Evolutionary conservation across 75 land plant species (phyloP).

Genomic region (Sequoiadendron giganteum): DNA sequence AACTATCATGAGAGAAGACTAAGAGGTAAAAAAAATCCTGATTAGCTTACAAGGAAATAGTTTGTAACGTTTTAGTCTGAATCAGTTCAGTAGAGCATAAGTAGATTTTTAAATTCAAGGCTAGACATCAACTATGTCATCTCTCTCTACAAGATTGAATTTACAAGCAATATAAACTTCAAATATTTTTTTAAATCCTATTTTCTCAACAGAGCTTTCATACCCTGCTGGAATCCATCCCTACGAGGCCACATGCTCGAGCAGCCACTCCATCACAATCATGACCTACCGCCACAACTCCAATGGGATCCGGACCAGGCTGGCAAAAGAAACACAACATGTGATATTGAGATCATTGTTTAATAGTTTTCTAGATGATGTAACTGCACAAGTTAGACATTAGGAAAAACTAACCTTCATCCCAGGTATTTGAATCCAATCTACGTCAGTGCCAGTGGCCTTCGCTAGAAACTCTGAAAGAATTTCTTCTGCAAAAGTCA

Average conservation of each 20-base stretch:
- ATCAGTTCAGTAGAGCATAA: background rate
- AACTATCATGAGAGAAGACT: background rate
- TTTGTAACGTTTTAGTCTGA: background rate
- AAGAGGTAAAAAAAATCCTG: background rate
- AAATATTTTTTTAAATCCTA: background rate
- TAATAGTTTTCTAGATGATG: background rate
- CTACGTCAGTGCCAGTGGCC: constrained; percentile 60
- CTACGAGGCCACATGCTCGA: constrained; percentile 53
- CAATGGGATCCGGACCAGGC: constrained; percentile 62
- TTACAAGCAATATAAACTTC: background rate
- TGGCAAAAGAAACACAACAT: constrained; percentile 16
- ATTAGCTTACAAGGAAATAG: background rate
- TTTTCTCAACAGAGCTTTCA: background rate
- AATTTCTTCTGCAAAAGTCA: constrained; percentile 49
- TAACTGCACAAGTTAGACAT: background rate
- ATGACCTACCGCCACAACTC: constrained; percentile 40
- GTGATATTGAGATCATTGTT: background rate
- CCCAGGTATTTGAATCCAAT: constrained; percentile 64
- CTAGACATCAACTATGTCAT: background rate
- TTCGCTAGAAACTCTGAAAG: constrained; percentile 43
- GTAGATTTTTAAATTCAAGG: background rate
- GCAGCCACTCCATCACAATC: constrained; percentile 46
- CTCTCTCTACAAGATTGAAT: background rate
- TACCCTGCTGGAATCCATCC: constrained; percentile 44
- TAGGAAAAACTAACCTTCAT: constrained; percentile 41